Evolutionary conservation across 2,329 filamentous ascomycete genomes (phyloP).

Genomic region (Plectosphaerella cucumerina): DNA sequence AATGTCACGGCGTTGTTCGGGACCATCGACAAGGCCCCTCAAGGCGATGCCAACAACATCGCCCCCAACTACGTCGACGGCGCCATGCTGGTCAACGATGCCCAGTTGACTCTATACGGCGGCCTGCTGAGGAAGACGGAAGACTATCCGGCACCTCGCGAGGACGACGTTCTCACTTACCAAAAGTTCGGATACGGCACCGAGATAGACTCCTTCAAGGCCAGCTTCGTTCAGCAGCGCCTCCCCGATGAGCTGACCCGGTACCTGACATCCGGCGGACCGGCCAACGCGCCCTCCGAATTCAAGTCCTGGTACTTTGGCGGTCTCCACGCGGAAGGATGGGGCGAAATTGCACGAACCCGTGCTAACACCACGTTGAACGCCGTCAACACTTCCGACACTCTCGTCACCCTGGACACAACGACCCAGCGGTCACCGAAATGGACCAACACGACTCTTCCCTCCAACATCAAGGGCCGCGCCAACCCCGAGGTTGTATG

Average conservation of each 20-base stretch:
- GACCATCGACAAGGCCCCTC: constrained; percentile 40
- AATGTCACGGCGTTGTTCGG: constrained; percentile 52
- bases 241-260: constrained; percentile 47
- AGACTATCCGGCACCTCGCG: constrained; percentile 31
- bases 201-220: constrained; percentile 25
- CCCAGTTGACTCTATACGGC: constrained; percentile 61
- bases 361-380: constrained; percentile 25
- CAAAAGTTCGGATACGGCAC: constrained; percentile 47
- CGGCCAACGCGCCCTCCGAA: constrained; percentile 62
- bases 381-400: constrained; percentile 46
- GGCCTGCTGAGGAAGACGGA: constrained; percentile 40
- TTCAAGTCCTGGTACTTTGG: constrained; percentile 70
- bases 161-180: constrained; percentile 44
- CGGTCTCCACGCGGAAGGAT: constrained; percentile 49
- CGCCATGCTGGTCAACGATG: constrained; percentile 60
- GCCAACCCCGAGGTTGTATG: constrained; percentile 65
- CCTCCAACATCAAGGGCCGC: constrained; percentile 43
- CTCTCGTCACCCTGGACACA: constrained; percentile 60
- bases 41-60: constrained; percentile 46
- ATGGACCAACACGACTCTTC: constrained; percentile 57
- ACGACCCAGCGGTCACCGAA: constrained; percentile 37
- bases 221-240: constrained; percentile 34
- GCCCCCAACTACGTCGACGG: constrained; percentile 58
- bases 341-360: constrained; percentile 42
- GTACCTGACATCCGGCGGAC: constrained; percentile 62